A percentile compares a stretch with the other conserved stretches of the same genome.
Conservation (phyloP, 1,284 basidiomycete species). For the Hemileia vastatrix region DNA sequence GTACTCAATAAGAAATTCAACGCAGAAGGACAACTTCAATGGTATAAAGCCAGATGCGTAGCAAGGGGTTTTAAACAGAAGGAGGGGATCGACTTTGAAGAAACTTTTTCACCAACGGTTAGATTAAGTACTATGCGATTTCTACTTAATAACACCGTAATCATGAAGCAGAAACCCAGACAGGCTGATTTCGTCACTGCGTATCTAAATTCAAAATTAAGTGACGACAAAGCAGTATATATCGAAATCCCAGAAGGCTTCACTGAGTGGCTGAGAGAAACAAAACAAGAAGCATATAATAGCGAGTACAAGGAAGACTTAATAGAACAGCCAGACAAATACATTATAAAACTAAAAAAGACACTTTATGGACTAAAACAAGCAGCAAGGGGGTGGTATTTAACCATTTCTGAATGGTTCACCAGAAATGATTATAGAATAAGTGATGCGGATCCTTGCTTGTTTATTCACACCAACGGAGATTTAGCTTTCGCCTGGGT, state of each 20-base stretch:
- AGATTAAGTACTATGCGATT: background rate
- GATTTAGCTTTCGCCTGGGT: too few relatives aligned
- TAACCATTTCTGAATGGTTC: too few relatives aligned
- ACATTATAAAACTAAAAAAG: too few relatives aligned
- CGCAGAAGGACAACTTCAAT: background rate
- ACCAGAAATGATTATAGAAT: too few relatives aligned
- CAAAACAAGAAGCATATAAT: background rate
- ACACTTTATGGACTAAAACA: too few relatives aligned
- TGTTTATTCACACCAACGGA: too few relatives aligned
- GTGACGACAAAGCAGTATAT: background rate
- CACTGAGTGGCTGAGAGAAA: background rate
- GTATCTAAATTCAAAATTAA: background rate
- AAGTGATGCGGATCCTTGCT: too few relatives aligned
- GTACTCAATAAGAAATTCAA: background rate
- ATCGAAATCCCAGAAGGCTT: background rate
- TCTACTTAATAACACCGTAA: background rate
- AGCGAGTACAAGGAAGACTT: too few relatives aligned
- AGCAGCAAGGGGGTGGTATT: too few relatives aligned
- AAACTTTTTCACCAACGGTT: conserved; percentile 2
- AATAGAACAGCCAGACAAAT: too few relatives aligned
- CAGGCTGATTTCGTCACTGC: background rate
- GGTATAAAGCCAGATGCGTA: background rate
- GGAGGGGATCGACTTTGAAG: conserved; percentile 1
- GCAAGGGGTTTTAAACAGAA: background rate
- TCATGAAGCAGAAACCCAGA: too few relatives aligned